A percentile compares a stretch with the other conserved stretches of the same genome.
Conservation (phyloP, 2,329 filamentous ascomycete genomes). For the Fonsecaea multimorphosa region DNA sequence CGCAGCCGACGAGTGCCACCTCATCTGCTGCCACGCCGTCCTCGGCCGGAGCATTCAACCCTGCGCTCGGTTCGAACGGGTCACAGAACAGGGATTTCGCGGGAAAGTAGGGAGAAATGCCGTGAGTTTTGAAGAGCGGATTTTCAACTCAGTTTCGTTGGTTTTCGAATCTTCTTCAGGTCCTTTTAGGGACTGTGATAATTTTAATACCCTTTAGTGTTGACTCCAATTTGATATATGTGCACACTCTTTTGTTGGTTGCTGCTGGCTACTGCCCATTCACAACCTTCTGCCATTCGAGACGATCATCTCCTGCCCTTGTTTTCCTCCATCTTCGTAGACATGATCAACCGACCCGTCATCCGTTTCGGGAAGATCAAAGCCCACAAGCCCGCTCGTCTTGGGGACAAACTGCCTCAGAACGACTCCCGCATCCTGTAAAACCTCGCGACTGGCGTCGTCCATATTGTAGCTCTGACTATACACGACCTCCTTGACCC, state of each 20-base stretch:
- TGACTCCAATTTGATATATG: neutral
- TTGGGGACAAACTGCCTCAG: conserved; percentile 73
- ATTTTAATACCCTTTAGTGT: neutral
- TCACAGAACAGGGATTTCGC: conserved; percentile 21
- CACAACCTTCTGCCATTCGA: conserved; percentile 15
- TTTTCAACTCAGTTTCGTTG: neutral
- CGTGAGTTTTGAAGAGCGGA: neutral
- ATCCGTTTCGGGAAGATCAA: conserved; percentile 22
- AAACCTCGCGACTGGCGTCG: conserved; percentile 77
- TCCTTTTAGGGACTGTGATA: neutral
- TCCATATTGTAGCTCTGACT: conserved; percentile 96
- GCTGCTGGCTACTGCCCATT: neutral
- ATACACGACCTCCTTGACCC: conserved; percentile 94
- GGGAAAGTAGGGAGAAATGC: conserved; percentile 16
- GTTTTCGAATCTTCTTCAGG: neutral
- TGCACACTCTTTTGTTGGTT: neutral
- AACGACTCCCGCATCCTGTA: conserved; percentile 80
- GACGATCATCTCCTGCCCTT: conserved; percentile 15
- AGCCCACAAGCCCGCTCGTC: conserved; percentile 33
- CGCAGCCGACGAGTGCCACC: conserved; percentile 13
- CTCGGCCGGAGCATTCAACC: conserved; percentile 21
- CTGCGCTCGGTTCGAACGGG: conserved; percentile 14
- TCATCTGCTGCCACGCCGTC: conserved; percentile 2
- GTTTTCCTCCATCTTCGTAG: neutral
- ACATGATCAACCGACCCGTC: neutral